phyloP scores from a whole-genome alignment of 768 basidiomycete genomes.

The Termitomyces bulborhizus region DNA sequence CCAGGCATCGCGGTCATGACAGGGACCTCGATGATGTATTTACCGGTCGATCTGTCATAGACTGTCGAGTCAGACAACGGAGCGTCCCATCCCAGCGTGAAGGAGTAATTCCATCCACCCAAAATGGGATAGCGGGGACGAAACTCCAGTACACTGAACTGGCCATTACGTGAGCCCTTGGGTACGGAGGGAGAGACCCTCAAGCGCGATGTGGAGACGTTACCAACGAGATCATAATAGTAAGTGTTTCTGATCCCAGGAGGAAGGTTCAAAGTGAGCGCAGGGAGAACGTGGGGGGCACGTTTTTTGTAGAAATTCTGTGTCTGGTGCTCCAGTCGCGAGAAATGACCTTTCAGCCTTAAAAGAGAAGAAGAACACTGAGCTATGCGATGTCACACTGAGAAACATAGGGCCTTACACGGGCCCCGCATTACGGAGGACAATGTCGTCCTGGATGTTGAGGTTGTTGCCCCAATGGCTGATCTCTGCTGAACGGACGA shows the following conservation, averaged over 20 bases:
- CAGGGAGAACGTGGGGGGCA: slow-evolving; percentile 65
- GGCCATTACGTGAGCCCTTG: slow-evolving; percentile 44
- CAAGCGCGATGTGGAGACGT: slow-evolving; percentile 91
- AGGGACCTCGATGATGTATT: slow-evolving; percentile 75
- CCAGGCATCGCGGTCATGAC: slow-evolving; percentile 79
- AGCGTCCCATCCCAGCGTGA: slow-evolving; percentile 93
- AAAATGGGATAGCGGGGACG: slow-evolving; percentile 87
- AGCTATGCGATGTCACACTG: neutral
- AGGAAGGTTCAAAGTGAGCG: slow-evolving; percentile 76
- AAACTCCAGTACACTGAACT: slow-evolving; percentile 71
- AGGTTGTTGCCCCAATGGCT: slow-evolving; percentile 97
- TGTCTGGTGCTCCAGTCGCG: slow-evolving; percentile 81
- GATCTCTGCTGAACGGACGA: slow-evolving; percentile 79
- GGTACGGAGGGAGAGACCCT: slow-evolving; percentile 61
- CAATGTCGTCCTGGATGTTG: slow-evolving; percentile 86
- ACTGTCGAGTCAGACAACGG: slow-evolving; percentile 67
- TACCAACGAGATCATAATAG: slow-evolving; percentile 89
- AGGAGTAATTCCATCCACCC: slow-evolving; percentile 97
- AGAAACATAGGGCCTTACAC: slow-evolving; percentile 44
- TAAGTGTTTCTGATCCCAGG: slow-evolving; percentile 77
- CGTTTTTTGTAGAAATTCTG: slow-evolving; percentile 64
- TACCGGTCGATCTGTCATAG: slow-evolving; percentile 56
- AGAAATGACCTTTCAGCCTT: slow-evolving; percentile 94
- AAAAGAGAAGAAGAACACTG: slow-evolving; percentile 1
- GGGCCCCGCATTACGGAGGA: slow-evolving; percentile 87